These are phyloP conservation scores for Annulohypoxylon bovei DNA, from an alignment of 495 filamentous ascomycete genomes.

Conservation along the genomic window DNA sequence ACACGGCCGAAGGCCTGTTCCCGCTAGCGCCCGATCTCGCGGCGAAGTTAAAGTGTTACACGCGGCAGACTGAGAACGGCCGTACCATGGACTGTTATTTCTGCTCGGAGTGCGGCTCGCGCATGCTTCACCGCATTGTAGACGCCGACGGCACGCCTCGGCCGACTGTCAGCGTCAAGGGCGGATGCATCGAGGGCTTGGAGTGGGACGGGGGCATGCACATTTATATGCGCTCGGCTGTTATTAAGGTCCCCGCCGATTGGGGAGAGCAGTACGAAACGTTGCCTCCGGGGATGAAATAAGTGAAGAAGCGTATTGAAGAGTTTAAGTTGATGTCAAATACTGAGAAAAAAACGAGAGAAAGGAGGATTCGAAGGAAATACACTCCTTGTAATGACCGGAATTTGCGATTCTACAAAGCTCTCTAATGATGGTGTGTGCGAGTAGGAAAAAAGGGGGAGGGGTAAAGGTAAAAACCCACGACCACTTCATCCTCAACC, in stretches of 20 bases:
- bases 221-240: conserved; percentile 52
- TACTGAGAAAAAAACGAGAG: background rate
- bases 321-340: background rate
- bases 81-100: conserved; percentile 63
- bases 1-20: conserved; percentile 56
- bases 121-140: conserved; percentile 59
- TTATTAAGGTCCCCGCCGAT: conserved; percentile 47
- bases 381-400: no score
- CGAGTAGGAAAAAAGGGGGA: background rate
- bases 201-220: conserved; percentile 50
- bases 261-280: conserved; percentile 52
- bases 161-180: conserved; percentile 58
- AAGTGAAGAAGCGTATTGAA: background rate
- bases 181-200: conserved; percentile 60
- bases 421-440: no score
- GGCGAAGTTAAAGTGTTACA: conserved; percentile 50
- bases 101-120: conserved; percentile 60
- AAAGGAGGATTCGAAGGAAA: background rate
- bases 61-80: conserved; percentile 52
- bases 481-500: no score
- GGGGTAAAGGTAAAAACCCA: no score
- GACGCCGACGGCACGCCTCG: conserved; percentile 48
- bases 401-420: no score
- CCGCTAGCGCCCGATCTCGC: conserved; percentile 53
- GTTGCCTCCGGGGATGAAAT: conserved; percentile 28